Evolutionary conservation across 2,329 filamentous ascomycete species (phyloP).

Genomic region (Anthostomella pinea): DNA sequence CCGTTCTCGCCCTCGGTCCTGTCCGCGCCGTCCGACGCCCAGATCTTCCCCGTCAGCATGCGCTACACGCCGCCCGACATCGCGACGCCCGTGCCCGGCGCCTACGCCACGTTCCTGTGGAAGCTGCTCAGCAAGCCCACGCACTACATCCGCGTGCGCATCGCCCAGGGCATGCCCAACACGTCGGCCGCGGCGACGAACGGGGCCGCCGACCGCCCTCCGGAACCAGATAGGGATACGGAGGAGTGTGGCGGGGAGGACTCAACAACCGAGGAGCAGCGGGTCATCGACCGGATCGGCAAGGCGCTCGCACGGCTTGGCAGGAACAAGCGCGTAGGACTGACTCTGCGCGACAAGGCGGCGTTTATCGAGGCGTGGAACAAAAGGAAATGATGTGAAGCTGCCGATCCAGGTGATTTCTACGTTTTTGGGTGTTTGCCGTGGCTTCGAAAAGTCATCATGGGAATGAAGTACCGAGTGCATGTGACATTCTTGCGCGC

Average conservation of each 20-base stretch:
- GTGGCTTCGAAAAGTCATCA: too few relatives aligned
- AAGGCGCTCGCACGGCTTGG: conserved; percentile 86
- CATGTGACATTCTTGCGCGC: too few relatives aligned
- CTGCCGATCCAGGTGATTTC: too few relatives aligned
- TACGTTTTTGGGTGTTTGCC: too few relatives aligned
- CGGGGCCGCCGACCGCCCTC: conserved; percentile 24
- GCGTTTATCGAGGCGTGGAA: conserved; percentile 72
- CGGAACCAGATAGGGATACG: conserved; percentile 24
- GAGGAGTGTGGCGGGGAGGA: conserved; percentile 27
- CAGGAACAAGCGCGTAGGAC: conserved; percentile 80
- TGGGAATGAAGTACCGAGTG: too few relatives aligned
- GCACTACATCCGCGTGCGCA: conserved; percentile 85
- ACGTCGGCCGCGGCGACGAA: conserved; percentile 38
- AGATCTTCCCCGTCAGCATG: conserved; percentile 87
- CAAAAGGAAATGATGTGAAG: conserved; percentile 37
- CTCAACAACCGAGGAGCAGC: conserved; percentile 58
- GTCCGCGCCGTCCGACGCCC: conserved; percentile 61
- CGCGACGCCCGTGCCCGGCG: conserved; percentile 81
- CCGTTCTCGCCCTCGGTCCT: conserved; percentile 78
- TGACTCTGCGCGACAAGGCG: conserved; percentile 79
- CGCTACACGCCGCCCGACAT: conserved; percentile 87
- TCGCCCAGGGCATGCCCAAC: conserved; percentile 71
- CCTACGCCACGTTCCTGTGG: conserved; percentile 76
- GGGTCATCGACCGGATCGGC: conserved; percentile 72
- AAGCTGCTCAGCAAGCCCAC: conserved; percentile 79